These are phyloP conservation scores for Jamesozyma jinghongensis DNA, from an alignment of 805 yeast genomes.

Conservation along the genomic window DNA sequence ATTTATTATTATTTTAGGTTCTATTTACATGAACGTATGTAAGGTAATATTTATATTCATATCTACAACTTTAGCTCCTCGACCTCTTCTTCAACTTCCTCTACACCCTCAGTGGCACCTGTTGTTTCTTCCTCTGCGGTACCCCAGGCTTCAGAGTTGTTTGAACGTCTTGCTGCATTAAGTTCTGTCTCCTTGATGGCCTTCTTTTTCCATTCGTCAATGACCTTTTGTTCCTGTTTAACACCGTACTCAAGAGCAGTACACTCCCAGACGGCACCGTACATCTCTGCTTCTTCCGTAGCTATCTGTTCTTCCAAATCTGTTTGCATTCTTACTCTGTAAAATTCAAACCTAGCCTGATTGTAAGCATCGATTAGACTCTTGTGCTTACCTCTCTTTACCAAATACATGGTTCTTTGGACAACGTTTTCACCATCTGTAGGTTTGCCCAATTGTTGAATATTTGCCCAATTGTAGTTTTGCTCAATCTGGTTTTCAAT, in stretches of 20 bases:
- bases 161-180: slow-evolving; percentile 38
- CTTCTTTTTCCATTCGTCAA: slow-evolving; percentile 64
- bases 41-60: background rate
- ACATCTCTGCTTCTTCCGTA: slow-evolving; percentile 78
- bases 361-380: slow-evolving; percentile 63
- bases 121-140: slow-evolving; percentile 1
- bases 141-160: slow-evolving; percentile 27
- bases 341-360: slow-evolving; percentile 80
- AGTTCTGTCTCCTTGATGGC: slow-evolving; percentile 59
- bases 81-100: slow-evolving; percentile 2
- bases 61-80: slow-evolving; percentile 2
- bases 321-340: slow-evolving; percentile 73
- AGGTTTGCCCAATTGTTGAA: slow-evolving; percentile 63
- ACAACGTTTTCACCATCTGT: slow-evolving; percentile 87
- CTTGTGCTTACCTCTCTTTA: slow-evolving; percentile 29
- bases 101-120: background rate
- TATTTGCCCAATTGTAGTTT: slow-evolving; percentile 64
- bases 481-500: slow-evolving; percentile 65
- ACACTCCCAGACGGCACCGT: slow-evolving; percentile 63
- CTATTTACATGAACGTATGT: background rate
- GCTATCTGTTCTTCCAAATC: slow-evolving; percentile 66
- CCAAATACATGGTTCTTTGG: slow-evolving; percentile 56
- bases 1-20: too few relatives aligned
- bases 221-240: slow-evolving; percentile 56
- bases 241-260: slow-evolving; percentile 60